A percentile compares a stretch with the other conserved stretches of the same genome.
Conservation (phyloP, 192 early-diverging fungal genomes). For the Podila horticola region DNA sequence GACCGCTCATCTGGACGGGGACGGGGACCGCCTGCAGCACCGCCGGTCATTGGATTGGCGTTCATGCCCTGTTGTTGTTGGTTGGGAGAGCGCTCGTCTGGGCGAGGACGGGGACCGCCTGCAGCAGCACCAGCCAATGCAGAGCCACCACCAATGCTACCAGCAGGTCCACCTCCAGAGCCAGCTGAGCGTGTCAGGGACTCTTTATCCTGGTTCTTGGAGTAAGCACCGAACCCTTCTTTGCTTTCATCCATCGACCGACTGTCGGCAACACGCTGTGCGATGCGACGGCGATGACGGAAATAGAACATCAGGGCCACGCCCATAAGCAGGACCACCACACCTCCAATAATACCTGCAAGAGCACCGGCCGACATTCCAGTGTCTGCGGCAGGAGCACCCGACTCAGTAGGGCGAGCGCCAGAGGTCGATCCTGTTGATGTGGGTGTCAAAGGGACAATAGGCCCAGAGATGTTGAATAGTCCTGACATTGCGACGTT, state of each 20-base stretch:
- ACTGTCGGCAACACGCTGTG: background rate
- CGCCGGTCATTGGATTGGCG: background rate
- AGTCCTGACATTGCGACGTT: conserved; percentile 4
- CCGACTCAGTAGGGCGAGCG: background rate
- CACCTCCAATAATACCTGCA: conserved; percentile 28
- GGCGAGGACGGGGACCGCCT: background rate
- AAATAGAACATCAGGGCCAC: conserved; percentile 22
- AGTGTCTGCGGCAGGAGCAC: background rate
- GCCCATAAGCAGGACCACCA: conserved; percentile 3
- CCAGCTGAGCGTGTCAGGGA: conserved; percentile 27
- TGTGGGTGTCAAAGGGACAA: no score
- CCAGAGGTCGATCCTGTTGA: background rate
- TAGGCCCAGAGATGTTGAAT: conserved; percentile 8
- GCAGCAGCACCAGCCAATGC: conserved; percentile 4
- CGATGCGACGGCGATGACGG: conserved; percentile 35
- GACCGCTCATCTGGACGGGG: conserved; percentile 1
- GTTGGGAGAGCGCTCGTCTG: background rate
- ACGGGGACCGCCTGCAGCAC: background rate
- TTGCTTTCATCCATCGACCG: conserved; percentile 17
- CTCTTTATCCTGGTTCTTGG: conserved; percentile 31
- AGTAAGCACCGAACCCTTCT: conserved; percentile 13
- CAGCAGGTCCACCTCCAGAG: conserved; percentile 13
- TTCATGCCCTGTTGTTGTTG: conserved; percentile 6
- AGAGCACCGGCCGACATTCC: conserved; percentile 22
- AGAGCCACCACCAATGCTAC: conserved; percentile 4